These are phyloP conservation scores for Cladosporium austrohemisphaericum DNA, from an alignment of 2,329 filamentous ascomycete genomes.

Conservation along the genomic window DNA sequence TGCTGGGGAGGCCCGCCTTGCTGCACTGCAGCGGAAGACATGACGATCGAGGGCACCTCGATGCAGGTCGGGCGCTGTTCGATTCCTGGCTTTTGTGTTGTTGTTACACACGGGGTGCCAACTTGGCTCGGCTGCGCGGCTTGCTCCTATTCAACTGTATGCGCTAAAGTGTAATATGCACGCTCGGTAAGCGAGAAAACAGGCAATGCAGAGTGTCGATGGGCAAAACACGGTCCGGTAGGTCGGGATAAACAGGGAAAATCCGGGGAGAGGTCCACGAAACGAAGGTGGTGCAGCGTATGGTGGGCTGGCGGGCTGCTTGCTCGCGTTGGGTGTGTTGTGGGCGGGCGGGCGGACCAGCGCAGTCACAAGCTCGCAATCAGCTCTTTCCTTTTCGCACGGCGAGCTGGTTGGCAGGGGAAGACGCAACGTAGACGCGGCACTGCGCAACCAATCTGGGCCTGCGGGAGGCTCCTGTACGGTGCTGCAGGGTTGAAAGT, in stretches of 20 bases:
- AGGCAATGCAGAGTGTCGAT: constrained; percentile 14
- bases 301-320: not conserved
- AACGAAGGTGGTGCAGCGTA: constrained; percentile 5
- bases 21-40: constrained; percentile 34
- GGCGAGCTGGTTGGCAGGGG: constrained; percentile 8
- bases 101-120: not conserved
- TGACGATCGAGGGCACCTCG: constrained; percentile 11
- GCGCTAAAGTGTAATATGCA: constrained; percentile 13
- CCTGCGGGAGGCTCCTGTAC: not conserved
- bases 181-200: constrained; percentile 2
- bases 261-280: not conserved
- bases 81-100: not conserved
- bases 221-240: constrained; percentile 1
- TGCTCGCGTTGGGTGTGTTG: not conserved
- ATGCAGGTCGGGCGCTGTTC: not conserved
- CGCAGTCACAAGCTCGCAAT: constrained; percentile 12
- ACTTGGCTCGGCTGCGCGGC: not conserved
- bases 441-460: constrained; percentile 10
- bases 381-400: constrained; percentile 11
- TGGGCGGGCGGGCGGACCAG: constrained; percentile 3
- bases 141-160: not conserved
- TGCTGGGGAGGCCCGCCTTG: constrained; percentile 26
- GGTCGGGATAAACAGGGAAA: constrained; percentile 8
- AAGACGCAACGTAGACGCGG: not conserved
- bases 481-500: not conserved